These are phyloP conservation scores for Suillus decipiens DNA, from an alignment of 768 basidiomycete species.

Conservation along the genomic window DNA sequence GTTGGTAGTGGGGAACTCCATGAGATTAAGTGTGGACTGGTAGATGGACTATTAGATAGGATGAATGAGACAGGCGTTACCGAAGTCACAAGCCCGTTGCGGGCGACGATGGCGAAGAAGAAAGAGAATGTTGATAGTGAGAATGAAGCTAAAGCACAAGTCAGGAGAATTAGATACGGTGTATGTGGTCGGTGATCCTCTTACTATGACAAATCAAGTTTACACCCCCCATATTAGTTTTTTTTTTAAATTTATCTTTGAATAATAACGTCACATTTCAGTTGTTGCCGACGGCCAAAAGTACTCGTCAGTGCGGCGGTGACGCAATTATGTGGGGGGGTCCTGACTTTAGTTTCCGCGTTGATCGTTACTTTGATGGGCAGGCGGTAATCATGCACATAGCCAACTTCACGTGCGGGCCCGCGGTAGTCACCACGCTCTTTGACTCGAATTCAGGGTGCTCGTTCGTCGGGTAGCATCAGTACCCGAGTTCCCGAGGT, in stretches of 20 bases:
- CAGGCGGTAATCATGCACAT: background rate
- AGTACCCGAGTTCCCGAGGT: background rate
- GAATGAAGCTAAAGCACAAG: conserved; percentile 3
- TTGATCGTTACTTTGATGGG: conserved; percentile 10
- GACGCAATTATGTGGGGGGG: background rate
- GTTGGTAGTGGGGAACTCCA: conserved; percentile 42
- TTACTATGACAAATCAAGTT: conserved; percentile 9
- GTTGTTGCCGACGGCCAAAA: conserved; percentile 7
- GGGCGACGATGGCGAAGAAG: background rate
- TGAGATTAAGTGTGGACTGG: conserved; percentile 8
- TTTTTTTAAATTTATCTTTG: conserved; percentile 5
- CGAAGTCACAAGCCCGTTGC: background rate
- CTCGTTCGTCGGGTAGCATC: background rate
- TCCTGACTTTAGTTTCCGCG: conserved; percentile 11
- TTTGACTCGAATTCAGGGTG: background rate
- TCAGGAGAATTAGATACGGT: conserved; percentile 9
- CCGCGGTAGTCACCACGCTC: background rate
- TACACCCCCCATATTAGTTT: background rate
- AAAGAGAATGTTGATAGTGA: background rate
- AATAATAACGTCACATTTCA: background rate
- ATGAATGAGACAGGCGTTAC: background rate
- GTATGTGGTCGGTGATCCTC: conserved; percentile 6
- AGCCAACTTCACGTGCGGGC: conserved; percentile 4
- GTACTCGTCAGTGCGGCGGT: conserved; percentile 6
- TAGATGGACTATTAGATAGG: background rate